Conservation (phyloP, 2,329 filamentous ascomycete species). For the Colletotrichum simmondsii region DNA sequence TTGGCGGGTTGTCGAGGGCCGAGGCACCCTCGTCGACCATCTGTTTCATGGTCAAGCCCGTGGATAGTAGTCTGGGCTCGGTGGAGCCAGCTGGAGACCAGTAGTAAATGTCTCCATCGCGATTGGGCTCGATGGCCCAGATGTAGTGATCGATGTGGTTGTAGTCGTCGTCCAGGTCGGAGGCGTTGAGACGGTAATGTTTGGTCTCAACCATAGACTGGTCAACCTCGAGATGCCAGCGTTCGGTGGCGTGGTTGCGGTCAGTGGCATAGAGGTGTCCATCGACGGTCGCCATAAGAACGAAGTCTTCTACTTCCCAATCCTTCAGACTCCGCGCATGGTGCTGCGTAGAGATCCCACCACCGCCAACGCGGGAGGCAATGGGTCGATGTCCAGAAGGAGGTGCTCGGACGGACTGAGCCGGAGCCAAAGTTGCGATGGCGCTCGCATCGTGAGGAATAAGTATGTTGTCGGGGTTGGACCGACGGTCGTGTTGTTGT, state of each 20-base stretch:
- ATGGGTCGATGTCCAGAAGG: constrained; percentile 71
- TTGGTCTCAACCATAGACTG: constrained; percentile 91
- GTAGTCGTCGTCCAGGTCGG: constrained; percentile 68
- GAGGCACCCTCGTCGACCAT: constrained; percentile 86
- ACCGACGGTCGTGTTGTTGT: constrained; percentile 40
- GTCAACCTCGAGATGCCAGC: constrained; percentile 87
- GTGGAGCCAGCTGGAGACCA: constrained; percentile 75
- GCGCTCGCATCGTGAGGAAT: constrained; percentile 84
- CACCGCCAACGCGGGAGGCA: constrained; percentile 63
- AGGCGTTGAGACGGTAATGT: constrained; percentile 79
- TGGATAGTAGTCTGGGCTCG: constrained; percentile 69
- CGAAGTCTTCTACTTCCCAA: constrained; percentile 99
- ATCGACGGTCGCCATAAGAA: constrained; percentile 99
- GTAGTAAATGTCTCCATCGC: constrained; percentile 87
- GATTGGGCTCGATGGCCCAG: constrained; percentile 94
- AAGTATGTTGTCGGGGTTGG: constrained; percentile 43
- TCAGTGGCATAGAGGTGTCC: constrained; percentile 94
- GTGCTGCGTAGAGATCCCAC: constrained; percentile 83
- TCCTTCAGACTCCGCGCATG: constrained; percentile 97
- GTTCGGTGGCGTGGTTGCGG: constrained; percentile 83
- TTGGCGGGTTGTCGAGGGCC: constrained; percentile 76
- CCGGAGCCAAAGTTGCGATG: constrained; percentile 98
- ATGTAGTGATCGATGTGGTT: constrained; percentile 84
- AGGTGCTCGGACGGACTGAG: constrained; percentile 93
- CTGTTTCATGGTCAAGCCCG: constrained; percentile 83